Percentiles rank a stretch among this genome's conserved stretches.
These are phyloP conservation scores for Moricandia moricandioides DNA, from an alignment of 345 rosid genomes.

Conservation along the genomic window DNA sequence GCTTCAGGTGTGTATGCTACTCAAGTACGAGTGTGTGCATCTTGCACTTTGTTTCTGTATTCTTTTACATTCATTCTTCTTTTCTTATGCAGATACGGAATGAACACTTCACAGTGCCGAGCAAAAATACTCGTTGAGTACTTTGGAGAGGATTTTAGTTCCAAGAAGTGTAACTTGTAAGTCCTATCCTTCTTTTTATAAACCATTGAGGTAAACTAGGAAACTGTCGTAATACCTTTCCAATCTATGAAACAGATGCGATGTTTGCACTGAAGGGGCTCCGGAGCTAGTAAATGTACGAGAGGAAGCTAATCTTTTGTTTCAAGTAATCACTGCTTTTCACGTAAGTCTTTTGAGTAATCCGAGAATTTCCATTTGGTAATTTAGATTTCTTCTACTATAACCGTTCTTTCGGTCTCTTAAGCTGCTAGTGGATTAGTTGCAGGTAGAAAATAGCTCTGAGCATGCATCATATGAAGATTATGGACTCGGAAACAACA, in stretches of 20 bases:
- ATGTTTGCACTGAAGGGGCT: slow-evolving; percentile 68
- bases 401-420: background rate
- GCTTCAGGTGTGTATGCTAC: slow-evolving; percentile 54
- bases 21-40: background rate
- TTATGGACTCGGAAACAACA: slow-evolving; percentile 29
- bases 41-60: background rate
- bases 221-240: background rate
- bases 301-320: slow-evolving; percentile 64
- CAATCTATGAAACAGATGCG: slow-evolving; percentile 57
- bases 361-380: background rate
- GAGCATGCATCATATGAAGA: slow-evolving; percentile 45
- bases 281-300: slow-evolving; percentile 59
- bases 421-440: slow-evolving; percentile 5
- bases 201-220: background rate
- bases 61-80: slow-evolving; percentile 1
- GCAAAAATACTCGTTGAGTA: slow-evolving; percentile 74
- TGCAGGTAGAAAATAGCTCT: slow-evolving; percentile 37
- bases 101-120: slow-evolving; percentile 80
- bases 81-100: slow-evolving; percentile 65
- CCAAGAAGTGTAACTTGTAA: slow-evolving; percentile 65
- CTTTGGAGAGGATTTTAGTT: slow-evolving; percentile 71
- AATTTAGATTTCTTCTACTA: background rate
- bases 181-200: slow-evolving; percentile 12
- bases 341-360: slow-evolving; percentile 39
- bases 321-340: slow-evolving; percentile 64